Evolutionary conservation across 192 early-diverging fungal species (phyloP).

Genomic region (Helicostylum pulchrum): DNA sequence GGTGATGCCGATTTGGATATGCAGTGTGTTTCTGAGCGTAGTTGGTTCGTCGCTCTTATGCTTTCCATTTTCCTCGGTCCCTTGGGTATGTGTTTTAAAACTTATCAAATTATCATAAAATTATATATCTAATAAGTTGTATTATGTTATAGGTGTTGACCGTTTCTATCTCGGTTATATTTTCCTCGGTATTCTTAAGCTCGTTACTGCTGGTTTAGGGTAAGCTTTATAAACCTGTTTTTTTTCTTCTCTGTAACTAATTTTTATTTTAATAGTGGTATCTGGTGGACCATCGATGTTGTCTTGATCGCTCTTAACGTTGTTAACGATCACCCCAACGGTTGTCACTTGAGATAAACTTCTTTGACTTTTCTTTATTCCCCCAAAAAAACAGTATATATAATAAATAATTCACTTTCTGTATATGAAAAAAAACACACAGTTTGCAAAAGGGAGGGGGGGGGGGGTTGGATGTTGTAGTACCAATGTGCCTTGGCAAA

Average conservation of each 20-base stretch:
- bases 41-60: slow-evolving; percentile 45
- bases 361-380: neutral
- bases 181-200: slow-evolving; percentile 42
- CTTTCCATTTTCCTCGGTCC: slow-evolving; percentile 52
- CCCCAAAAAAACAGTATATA: neutral
- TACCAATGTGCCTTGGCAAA: too few relatives aligned
- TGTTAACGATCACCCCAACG: slow-evolving; percentile 27
- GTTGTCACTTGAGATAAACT: slow-evolving; percentile 22
- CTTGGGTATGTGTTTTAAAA: slow-evolving; percentile 44
- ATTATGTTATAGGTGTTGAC: slow-evolving; percentile 38
- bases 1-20: neutral
- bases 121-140: too few relatives aligned
- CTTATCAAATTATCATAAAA: too few relatives aligned
- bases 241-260: too few relatives aligned
- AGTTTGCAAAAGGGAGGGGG: too few relatives aligned
- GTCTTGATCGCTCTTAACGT: slow-evolving; percentile 29
- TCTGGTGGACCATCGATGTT: slow-evolving; percentile 45
- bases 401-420: too few relatives aligned
- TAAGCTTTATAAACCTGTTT: too few relatives aligned
- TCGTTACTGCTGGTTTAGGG: slow-evolving; percentile 43
- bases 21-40: slow-evolving; percentile 47
- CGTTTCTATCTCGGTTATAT: slow-evolving; percentile 55
- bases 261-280: slow-evolving; percentile 24
- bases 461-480: too few relatives aligned
- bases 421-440: too few relatives aligned